Base-by-base conservation (phyloP, 129 eudicot genomes). In the Lonicera japonica region DNA sequence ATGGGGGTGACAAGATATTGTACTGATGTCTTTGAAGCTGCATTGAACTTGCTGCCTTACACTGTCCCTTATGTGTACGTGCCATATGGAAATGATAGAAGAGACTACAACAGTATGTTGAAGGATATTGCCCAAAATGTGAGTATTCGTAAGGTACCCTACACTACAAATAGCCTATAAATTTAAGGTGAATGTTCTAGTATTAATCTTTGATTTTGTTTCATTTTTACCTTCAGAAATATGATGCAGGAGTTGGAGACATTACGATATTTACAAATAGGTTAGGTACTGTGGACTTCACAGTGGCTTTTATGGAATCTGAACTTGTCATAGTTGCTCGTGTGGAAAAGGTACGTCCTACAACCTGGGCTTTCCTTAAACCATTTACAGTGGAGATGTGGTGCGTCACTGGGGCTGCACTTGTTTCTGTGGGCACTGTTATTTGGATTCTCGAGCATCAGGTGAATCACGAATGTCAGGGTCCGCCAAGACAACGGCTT, bases 361-460 rank as follows among this genome's bases (percentile, higher is more conserved):
- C 95, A 47, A 88, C 91, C 24, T 90, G 97, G 97, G 95, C 91
- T 11, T 86, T 90, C 64, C 65, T 83, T 46, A 86, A 86, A 53
- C 95, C 97, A 5, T 90, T 90, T 81, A 80, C 97, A 63, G 81
- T 74, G 60, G 25, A 54, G 22, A 47, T 86, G 73, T 90, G 97
- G 97, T 86, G 80, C 14, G 88, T 86, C 34, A 86, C 72, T 24
- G 92, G 88, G 12, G 77, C 80, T 54, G 83, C 72, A 62, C 86
- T 90, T 71, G 76, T 90, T 54, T 57, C 86, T 48, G 77, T 90
- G 22, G 97, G 97, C 18, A 61, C 67, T 4, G 95, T 90, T 0
- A 84, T 90, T 56, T 90, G 97, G 95, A 81, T 79, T 72, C 71
- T 90, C 73, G 97, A 90, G 81, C 97, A 90, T 46, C 70, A 95